Conservation (phyloP, 2,329 filamentous ascomycete genomes). For the Cladosporium sphaerospermum region DNA sequence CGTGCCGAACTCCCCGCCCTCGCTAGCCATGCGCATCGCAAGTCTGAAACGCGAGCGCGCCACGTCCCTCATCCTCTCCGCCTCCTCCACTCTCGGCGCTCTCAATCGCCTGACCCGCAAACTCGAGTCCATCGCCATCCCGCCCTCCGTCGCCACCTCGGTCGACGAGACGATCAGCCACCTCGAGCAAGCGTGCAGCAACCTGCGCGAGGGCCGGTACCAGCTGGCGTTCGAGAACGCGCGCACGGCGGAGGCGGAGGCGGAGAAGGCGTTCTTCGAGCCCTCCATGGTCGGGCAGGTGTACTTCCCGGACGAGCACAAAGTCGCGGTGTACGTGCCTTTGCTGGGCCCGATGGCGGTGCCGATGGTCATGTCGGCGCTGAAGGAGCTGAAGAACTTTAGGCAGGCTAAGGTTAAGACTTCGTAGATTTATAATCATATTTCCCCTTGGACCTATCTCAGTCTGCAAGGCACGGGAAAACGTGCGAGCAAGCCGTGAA, state of each 20-base stretch:
- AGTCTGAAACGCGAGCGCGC: conserved; percentile 80
- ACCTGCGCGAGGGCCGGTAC: conserved; percentile 56
- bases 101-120: conserved; percentile 78
- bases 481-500: too few species aligned
- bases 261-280: conserved; percentile 93
- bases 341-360: conserved; percentile 86
- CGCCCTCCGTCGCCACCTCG: conserved; percentile 75
- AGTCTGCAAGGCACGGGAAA: too few species aligned
- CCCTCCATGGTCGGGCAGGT: conserved; percentile 98
- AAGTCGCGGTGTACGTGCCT: conserved; percentile 91
- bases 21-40: conserved; percentile 76
- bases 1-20: conserved; percentile 68
- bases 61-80: conserved; percentile 76
- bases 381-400: conserved; percentile 64
- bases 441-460: too few species aligned
- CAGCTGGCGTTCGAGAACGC: conserved; percentile 70
- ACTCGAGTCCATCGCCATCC: conserved; percentile 85
- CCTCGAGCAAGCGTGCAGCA: conserved; percentile 68
- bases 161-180: conserved; percentile 74
- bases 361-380: conserved; percentile 72
- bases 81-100: conserved; percentile 89
- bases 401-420: conserved; percentile 24
- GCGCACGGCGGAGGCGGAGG: conserved; percentile 76
- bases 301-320: conserved; percentile 98
- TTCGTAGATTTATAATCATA: background rate